Evolutionary conservation across 139 green algal species (phyloP), one percentile per base, ranked within the genome.

Genomic region (Micractinium conductrix): DNA sequence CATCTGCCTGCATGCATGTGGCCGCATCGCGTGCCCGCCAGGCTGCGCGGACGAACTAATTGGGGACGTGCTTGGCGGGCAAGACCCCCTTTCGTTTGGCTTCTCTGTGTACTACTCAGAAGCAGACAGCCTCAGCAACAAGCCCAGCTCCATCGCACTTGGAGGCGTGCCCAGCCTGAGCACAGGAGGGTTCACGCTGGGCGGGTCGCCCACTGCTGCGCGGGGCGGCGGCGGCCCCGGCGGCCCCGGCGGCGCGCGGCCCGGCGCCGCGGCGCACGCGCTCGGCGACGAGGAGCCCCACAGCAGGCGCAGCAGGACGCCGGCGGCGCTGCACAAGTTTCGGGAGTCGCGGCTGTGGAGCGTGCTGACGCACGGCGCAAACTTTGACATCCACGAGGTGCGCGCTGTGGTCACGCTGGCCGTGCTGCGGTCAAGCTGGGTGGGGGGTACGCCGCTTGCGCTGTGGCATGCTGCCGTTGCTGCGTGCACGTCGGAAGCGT

Each of bases 371-470:
- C 62, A 82, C 38, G 76, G 76, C 0, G 58, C 42, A 26, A 72
- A 82, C 40, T 82, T 60, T 33, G 76, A 82, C 24, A 38, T 82
- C 24, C 76, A 82, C 63, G 58, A 82, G 76, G 76, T 73, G 76
- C 30, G 55, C 16, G 17, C 24, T 16, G 12, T 44, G 17, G 8
- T 69, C 16, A n/a, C 16, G 8, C 19, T 1, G 22, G n/a, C 33
- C 24, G n/a, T 22, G 12, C 63, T 42, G n/a, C 55, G 17, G 17
- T 33, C 55, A 28, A 10, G 48, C 48, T 10, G 48, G 48, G 48
- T 10, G 14, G 48, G 12, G 48, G 48, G 12, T 58, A 14, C 48
- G 10, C 12, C 10, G 48, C 10, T 10, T 22, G 12, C 2, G 24
- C 26, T 37, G 60, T 35, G 24, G 19, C 26, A 4, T 33, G 60